Evolutionary conservation across 2,329 filamentous ascomycete genomes (phyloP), one percentile per base, ranked within the genome.

Genomic region (Boeremia exigua): DNA sequence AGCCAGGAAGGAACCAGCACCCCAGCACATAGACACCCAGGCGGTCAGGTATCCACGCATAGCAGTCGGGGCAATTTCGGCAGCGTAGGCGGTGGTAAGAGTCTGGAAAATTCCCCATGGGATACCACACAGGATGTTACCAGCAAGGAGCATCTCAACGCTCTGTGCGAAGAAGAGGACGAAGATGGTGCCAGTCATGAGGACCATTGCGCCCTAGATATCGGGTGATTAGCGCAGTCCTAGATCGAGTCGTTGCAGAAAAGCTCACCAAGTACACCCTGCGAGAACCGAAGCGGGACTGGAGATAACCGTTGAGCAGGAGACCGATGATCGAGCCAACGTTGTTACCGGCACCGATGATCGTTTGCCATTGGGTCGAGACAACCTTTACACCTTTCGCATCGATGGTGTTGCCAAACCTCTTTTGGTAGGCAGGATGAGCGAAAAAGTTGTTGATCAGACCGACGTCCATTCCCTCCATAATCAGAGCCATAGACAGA

Each of bases 391-490:
- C 75, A 23, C 66, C 62, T 6, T 69, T 68, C 25, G 73, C 69
- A 8, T 66, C 56, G n/a, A 60, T 46, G 36, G 59, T 60, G 5
- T 69, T 69, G 47, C 76, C 76, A 48, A 73, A 79, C 49, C 65
- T 68, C 44, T 60, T 47, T 36, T 76, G 73, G 66, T 79, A 79
- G 17, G 71, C 63, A 6, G 71, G 72, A 52, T 76, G 75, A n/a
- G 66, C 76, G 58, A 84, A 91, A 67, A 92, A 91, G 75, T 91
- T 91, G 78, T 88, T 90, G 72, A 92, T 86, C 54, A 94, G 79
- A 65, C 84, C 86, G 58, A 93, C 81, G 72, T 95, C 90, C 77
- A 92, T 94, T 7, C 90, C 91, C 74, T 95, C 91, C 91, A 96
- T 96, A 65, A 85, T 85, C 70, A 95, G 92, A 74, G 88, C 91